phyloP scores from a whole-genome alignment of 2,329 filamentous ascomycete genomes.

The Celoporthe dispersa region DNA sequence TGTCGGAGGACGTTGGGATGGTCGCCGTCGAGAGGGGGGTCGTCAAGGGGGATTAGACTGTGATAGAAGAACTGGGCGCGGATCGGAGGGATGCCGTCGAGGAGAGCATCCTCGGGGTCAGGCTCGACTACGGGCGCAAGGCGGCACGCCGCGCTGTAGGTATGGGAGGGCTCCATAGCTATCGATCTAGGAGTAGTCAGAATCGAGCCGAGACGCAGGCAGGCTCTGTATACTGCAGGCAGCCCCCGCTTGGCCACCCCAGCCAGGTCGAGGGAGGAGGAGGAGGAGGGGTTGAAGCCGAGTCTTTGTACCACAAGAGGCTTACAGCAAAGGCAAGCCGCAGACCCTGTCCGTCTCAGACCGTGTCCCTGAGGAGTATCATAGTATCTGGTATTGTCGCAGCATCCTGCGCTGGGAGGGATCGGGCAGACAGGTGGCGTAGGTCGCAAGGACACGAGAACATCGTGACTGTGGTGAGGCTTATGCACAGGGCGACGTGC shows the following conservation, averaged over 20 bases:
- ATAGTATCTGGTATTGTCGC: slow-evolving; percentile 3
- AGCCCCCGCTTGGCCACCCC: not conserved
- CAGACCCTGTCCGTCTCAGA: slow-evolving; percentile 1
- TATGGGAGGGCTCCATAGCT: slow-evolving; percentile 44
- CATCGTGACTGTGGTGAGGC: not conserved
- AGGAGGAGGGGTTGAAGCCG: not conserved
- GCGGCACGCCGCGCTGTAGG: slow-evolving; percentile 63
- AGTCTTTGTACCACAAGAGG: not conserved
- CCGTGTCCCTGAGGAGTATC: not conserved
- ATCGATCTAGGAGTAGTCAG: not conserved
- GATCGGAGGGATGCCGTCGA: slow-evolving; percentile 60
- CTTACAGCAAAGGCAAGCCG: not conserved
- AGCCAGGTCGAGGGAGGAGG: not conserved
- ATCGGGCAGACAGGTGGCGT: not conserved
- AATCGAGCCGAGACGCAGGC: not conserved
- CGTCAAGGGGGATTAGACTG: slow-evolving; percentile 82
- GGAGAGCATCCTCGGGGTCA: slow-evolving; percentile 38
- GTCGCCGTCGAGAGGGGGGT: slow-evolving; percentile 74
- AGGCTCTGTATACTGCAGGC: not conserved
- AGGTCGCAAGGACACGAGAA: not conserved
- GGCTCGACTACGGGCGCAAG: slow-evolving; percentile 52
- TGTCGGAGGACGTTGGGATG: slow-evolving; percentile 54
- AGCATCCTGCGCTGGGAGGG: not conserved
- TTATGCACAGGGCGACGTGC: not conserved
- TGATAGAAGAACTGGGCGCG: slow-evolving; percentile 84